Evolutionary conservation across 176 grass and related monocot genomes (phyloP).

Genomic region (Miscanthus lutarioriparius): DNA sequence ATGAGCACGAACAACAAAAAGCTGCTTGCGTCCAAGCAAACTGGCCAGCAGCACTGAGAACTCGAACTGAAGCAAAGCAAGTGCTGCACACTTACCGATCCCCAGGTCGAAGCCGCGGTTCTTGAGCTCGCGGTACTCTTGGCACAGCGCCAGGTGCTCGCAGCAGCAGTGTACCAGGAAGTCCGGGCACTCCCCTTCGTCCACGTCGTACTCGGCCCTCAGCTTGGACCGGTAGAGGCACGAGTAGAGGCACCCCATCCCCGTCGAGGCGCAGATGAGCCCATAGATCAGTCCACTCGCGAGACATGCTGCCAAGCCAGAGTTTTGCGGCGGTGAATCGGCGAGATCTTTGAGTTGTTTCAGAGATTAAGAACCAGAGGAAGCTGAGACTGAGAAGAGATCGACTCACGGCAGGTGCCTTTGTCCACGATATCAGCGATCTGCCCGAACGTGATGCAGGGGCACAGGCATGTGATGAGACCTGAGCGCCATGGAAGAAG

Average conservation of each 20-base stretch:
- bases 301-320: conserved; percentile 50
- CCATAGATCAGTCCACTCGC: conserved; percentile 50
- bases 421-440: conserved; percentile 81
- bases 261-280: conserved; percentile 45
- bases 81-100: conserved; percentile 56
- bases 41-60: neutral
- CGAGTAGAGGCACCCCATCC: conserved; percentile 80
- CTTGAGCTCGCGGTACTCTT: conserved; percentile 87
- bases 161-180: conserved; percentile 87
- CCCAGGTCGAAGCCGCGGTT: conserved; percentile 86
- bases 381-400: neutral
- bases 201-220: conserved; percentile 68
- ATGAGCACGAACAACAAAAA: neutral
- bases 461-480: conserved; percentile 82
- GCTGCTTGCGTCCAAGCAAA: neutral
- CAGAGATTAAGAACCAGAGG: too few relatives aligned
- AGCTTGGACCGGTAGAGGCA: conserved; percentile 82
- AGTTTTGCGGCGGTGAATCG: neutral
- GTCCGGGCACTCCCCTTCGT: conserved; percentile 70
- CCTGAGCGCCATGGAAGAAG: conserved; percentile 48
- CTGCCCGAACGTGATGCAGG: conserved; percentile 94
- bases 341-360: neutral
- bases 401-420: conserved; percentile 71
- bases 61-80: neutral
- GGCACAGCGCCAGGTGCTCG: conserved; percentile 78